phyloP scores from a whole-genome alignment of 2,329 filamentous ascomycete genomes.

The Aspergillus pseudonomiae region DNA sequence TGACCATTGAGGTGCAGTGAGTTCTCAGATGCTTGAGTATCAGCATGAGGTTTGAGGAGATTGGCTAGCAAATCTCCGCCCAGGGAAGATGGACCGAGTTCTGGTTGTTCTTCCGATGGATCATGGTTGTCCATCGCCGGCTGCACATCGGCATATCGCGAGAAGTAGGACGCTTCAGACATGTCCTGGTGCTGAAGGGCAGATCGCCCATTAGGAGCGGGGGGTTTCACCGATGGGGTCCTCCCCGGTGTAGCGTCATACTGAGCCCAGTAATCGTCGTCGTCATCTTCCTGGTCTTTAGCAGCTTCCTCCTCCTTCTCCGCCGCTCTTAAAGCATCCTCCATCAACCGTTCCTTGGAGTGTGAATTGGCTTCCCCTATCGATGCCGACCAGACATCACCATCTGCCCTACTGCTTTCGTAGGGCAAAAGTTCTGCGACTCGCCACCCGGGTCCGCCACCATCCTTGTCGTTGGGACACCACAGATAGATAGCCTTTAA shows the following conservation, averaged over 20 bases:
- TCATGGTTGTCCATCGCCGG: slow-evolving; percentile 66
- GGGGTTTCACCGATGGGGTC: slow-evolving; percentile 50
- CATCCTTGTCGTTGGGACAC: slow-evolving; percentile 61
- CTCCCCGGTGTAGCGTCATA: slow-evolving; percentile 61
- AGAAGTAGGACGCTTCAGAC: slow-evolving; percentile 63
- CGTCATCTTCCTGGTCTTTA: slow-evolving; percentile 48
- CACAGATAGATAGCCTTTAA: slow-evolving; percentile 62
- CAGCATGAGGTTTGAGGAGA: slow-evolving; percentile 43
- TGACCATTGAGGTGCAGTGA: slow-evolving; percentile 26
- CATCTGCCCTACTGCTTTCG: slow-evolving; percentile 53
- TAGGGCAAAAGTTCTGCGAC: slow-evolving; percentile 61
- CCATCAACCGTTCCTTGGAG: slow-evolving; percentile 38
- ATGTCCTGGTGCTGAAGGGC: slow-evolving; percentile 35
- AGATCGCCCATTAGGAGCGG: slow-evolving; percentile 31
- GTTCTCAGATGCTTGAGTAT: slow-evolving; percentile 25
- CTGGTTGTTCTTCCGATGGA: slow-evolving; percentile 56
- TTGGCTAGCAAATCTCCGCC: slow-evolving; percentile 54
- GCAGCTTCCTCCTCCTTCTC: slow-evolving; percentile 25
- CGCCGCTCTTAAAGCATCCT: slow-evolving; percentile 39
- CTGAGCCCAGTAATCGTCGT: slow-evolving; percentile 66
- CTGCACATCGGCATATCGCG: slow-evolving; percentile 64
- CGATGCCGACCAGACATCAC: slow-evolving; percentile 55
- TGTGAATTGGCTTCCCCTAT: slow-evolving; percentile 59
- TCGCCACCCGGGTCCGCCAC: slow-evolving; percentile 58
- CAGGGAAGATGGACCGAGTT: slow-evolving; percentile 55